Percentiles rank a stretch among this genome's conserved stretches.
Conservation (phyloP, 116 monocot species). For the Zostera marina region DNA sequence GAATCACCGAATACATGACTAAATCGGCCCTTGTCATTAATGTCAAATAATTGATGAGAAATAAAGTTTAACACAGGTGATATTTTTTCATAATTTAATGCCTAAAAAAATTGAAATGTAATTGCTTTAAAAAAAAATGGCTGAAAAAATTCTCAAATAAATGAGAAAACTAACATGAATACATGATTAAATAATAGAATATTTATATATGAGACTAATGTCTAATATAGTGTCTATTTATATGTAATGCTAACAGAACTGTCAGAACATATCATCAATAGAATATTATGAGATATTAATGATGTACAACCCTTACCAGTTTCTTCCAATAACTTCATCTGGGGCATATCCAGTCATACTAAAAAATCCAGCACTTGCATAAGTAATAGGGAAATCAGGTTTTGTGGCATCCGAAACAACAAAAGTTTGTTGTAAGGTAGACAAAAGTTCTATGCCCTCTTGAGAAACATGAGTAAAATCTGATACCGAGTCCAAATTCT, state of each 20-base stretch:
- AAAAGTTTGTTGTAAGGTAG: slow-evolving; percentile 72
- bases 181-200: not conserved
- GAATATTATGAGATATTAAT: not conserved
- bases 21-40: too few relatives aligned
- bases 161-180: not conserved
- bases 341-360: slow-evolving; percentile 79
- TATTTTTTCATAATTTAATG: too few relatives aligned
- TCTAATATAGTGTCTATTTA: not conserved
- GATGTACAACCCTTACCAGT: slow-evolving; percentile 36
- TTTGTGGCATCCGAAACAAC: slow-evolving; percentile 81
- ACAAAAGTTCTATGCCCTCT: slow-evolving; percentile 68
- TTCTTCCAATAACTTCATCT: slow-evolving; percentile 68
- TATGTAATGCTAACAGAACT: not conserved
- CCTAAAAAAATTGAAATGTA: too few relatives aligned
- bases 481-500: slow-evolving; percentile 8
- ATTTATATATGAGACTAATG: not conserved
- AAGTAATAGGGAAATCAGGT: slow-evolving; percentile 85
- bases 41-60: too few relatives aligned
- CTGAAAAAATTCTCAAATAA: too few relatives aligned
- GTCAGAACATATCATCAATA: not conserved
- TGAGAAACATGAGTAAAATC: slow-evolving; percentile 47
- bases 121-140: too few relatives aligned
- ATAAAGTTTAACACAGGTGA: too few relatives aligned
- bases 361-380: slow-evolving; percentile 79
- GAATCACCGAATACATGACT: too few relatives aligned